Base-by-base conservation (phyloP, 176 grass and related monocot genomes). In the Lolium perenne region DNA sequence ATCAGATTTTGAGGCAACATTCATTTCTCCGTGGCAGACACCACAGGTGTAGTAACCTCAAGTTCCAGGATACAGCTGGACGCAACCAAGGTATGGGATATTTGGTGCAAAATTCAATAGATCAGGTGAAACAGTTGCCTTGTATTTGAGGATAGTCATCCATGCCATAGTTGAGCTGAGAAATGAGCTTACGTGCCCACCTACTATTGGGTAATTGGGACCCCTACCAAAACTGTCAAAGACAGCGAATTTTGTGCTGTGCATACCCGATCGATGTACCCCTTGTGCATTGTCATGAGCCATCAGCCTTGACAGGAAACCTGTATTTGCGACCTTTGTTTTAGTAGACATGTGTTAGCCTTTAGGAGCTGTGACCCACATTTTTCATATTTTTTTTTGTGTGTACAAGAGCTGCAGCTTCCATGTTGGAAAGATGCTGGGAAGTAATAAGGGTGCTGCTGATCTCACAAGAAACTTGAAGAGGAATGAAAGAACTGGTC, bases 241-340 rank as follows among this genome's bases (percentile, higher is more conserved):
- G 32, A 16, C 0, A 1, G 29, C 29, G 13, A 35, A 66, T 16
- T 35, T 66, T 26, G 63, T 66, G 62, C 32, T 66, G 26, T 66
- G 63, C 63, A 35, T 68, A 67, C 32, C 64, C 26, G 26, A 29
- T 29, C 26, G 26, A 29, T 29, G 26, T 17, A 35, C 64, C 64
- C 64, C 64, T 38, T 67, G 15, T 18, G 6, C 38, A 68, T 68
- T 16, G 26, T 38, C 29, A 67, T 67, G 29, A 38, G 64, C 29
- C 64, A 38, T 54, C 51, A 54, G 51, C 14, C 65, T 68, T 64
- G 61, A 68, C 35, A 40, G 32, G 65, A 68, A 68, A 68, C 65
- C 35, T 69, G 35, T 20, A 69, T 20, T 8, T 41, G 16, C 7
- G 32, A 69, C 16, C 35, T 41, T 68, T 69, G 66, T 69, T 69